Evolutionary conservation across 345 rosid species (phyloP), one percentile per base, ranked within the genome.

Genomic region (Lepidium sativum): DNA sequence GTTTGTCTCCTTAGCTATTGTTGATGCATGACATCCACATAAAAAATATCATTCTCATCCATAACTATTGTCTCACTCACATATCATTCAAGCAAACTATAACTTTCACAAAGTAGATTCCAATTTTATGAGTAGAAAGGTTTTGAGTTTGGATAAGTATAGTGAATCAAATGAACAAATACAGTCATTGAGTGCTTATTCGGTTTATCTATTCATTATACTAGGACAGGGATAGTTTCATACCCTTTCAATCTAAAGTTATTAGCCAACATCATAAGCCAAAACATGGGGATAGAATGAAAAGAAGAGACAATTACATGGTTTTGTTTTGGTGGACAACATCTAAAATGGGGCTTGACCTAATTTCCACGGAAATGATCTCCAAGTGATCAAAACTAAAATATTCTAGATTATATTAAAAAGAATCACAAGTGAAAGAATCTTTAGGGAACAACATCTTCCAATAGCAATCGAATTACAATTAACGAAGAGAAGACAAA

Each of bases 21-120:
- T 58, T 72, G 71, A 58, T 37, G 67, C 55, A 65, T 65, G 62
- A 72, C 71, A 72, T 72, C 76, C 76, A 72, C 76, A 72, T 42
- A 44, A 65, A 65, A 72, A 72, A 65, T 72, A 72, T 72, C 76
- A 42, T 58, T 72, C 76, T 72, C 55, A 72, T 72, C 71, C 76
- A 65, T 16, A 65, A 65, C 67, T 58, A 27, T 59, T 65, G 67
- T 65, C 62, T 65, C 67, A 65, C 67, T 65, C 76, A 51, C 71
- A 72, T 58, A 65, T 51, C 71, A 43, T 72, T 71, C 71, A 72
- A 72, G 76, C 14, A 72, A 72, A 58, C 71, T 72, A 56, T 50
- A 58, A 58, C 61, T 72, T 72, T 41, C 61, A 57, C 65, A 64
- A 65, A 57, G 70, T 34, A 55, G 31, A 23, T 41, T 31, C 27